A percentile compares a stretch with the other conserved stretches of the same genome.
phyloP scores from a whole-genome alignment of 179 eudicot species.

The Beta lomatogona region DNA sequence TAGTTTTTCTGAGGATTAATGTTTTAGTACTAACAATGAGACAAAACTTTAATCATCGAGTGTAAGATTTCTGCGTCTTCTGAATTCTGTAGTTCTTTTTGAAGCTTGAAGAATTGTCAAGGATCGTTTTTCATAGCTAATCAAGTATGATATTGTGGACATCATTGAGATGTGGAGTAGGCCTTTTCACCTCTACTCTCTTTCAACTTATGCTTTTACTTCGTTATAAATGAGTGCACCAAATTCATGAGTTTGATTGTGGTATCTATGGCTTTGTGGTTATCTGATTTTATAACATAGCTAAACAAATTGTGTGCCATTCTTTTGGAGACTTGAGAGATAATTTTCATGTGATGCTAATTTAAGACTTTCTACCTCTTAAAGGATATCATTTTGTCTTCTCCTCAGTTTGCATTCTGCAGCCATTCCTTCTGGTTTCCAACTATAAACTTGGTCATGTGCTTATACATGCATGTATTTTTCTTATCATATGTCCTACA shows the following conservation, averaged over 20 bases:
- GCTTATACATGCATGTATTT: background rate
- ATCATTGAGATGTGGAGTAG: conserved; percentile 1
- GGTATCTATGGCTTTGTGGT: background rate
- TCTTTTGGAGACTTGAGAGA: background rate
- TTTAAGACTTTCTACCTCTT: background rate
- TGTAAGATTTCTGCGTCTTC: background rate
- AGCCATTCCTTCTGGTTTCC: background rate
- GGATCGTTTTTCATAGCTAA: background rate
- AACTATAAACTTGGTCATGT: background rate
- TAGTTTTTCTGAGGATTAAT: background rate
- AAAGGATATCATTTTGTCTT: background rate
- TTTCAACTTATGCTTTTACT: background rate
- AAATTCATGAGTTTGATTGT: background rate
- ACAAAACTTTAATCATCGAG: no score
- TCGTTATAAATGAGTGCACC: background rate
- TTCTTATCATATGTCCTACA: background rate
- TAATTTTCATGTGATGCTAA: background rate
- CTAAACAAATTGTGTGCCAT: background rate
- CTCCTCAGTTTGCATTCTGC: background rate
- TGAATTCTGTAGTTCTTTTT: background rate
- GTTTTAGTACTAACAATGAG: background rate
- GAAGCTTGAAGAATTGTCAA: background rate
- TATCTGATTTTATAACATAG: background rate
- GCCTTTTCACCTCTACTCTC: no score
- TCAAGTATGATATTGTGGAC: background rate